Evolutionary conservation across 2,329 filamentous ascomycete species (phyloP).

Genomic region (Akanthomyces lecanii): DNA sequence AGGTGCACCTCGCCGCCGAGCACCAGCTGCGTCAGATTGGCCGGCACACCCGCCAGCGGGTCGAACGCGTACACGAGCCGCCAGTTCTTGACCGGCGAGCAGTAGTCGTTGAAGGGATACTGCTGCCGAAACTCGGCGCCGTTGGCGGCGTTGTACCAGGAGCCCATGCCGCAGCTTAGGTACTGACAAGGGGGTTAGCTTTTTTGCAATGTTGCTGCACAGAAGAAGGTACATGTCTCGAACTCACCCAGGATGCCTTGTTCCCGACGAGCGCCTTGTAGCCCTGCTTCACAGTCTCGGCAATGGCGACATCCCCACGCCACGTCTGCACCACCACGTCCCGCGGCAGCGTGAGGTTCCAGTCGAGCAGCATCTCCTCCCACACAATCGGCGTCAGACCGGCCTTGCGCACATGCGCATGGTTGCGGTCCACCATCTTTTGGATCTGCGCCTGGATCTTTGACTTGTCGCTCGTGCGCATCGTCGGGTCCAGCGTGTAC

Average conservation of each 20-base stretch:
- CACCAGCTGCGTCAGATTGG: slow-evolving; percentile 60
- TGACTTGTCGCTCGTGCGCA: slow-evolving; percentile 59
- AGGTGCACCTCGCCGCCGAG: slow-evolving; percentile 77
- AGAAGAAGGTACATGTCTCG: too few species aligned
- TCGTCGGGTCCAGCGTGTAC: slow-evolving; percentile 68
- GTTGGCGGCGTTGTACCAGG: slow-evolving; percentile 65
- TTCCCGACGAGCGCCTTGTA: slow-evolving; percentile 70
- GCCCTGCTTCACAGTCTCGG: slow-evolving; percentile 55
- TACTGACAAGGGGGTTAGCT: slow-evolving; percentile 50
- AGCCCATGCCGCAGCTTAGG: slow-evolving; percentile 75
- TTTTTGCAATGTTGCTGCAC: too few species aligned
- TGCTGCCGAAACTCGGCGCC: slow-evolving; percentile 45
- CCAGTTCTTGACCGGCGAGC: slow-evolving; percentile 77
- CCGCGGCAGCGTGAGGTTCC: slow-evolving; percentile 63
- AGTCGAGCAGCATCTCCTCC: slow-evolving; percentile 80
- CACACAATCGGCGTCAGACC: slow-evolving; percentile 74
- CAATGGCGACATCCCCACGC: slow-evolving; percentile 65
- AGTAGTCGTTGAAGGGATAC: slow-evolving; percentile 79
- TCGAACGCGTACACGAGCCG: slow-evolving; percentile 75
- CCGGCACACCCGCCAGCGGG: slow-evolving; percentile 60
- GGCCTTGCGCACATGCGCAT: slow-evolving; percentile 57
- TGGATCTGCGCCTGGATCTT: slow-evolving; percentile 74
- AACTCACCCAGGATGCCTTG: slow-evolving; percentile 69
- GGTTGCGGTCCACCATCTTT: slow-evolving; percentile 67
- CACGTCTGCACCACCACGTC: slow-evolving; percentile 77